phyloP scores from a whole-genome alignment of 108 stramenopile genomes.

The Nannochloropsis oceanica region DNA sequence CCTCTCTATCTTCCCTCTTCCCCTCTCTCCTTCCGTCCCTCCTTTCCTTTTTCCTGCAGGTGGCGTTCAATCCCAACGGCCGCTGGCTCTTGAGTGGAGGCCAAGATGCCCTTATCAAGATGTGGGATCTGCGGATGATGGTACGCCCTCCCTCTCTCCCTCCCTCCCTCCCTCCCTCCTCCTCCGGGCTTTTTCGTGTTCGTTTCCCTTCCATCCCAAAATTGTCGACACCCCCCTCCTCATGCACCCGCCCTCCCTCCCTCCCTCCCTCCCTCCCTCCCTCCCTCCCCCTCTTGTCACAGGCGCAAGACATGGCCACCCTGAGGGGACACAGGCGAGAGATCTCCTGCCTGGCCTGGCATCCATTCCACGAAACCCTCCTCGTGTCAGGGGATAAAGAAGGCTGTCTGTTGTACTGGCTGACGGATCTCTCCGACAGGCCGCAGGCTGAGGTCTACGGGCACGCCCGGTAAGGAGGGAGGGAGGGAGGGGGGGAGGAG shows the following conservation, averaged over 20 bases:
- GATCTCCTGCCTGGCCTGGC: conserved; percentile 81
- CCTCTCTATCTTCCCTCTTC: too few species aligned
- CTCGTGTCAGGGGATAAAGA: conserved; percentile 87
- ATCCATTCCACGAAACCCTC: conserved; percentile 75
- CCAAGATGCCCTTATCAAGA: too few species aligned
- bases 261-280: not conserved
- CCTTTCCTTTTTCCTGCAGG: too few species aligned
- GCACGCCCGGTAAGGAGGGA: not conserved
- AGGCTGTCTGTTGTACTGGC: conserved; percentile 83
- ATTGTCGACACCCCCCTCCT: too few species aligned
- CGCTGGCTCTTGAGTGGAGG: too few species aligned
- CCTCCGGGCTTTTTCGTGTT: too few species aligned
- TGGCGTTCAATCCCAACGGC: too few species aligned
- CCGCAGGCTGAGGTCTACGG: not conserved
- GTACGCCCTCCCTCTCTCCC: too few species aligned
- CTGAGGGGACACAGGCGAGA: conserved; percentile 12
- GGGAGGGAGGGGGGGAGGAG: not conserved
- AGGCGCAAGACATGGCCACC: not conserved
- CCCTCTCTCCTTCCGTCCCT: too few species aligned
- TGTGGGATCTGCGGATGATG: too few species aligned
- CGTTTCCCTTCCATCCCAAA: too few species aligned
- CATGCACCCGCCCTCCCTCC: not conserved
- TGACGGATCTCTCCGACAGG: conserved; percentile 2
- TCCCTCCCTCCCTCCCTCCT: too few species aligned
- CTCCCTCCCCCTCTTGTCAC: not conserved